These are phyloP conservation scores for Dioscorea cayenensis DNA, from an alignment of 116 monocot genomes.

Conservation along the genomic window DNA sequence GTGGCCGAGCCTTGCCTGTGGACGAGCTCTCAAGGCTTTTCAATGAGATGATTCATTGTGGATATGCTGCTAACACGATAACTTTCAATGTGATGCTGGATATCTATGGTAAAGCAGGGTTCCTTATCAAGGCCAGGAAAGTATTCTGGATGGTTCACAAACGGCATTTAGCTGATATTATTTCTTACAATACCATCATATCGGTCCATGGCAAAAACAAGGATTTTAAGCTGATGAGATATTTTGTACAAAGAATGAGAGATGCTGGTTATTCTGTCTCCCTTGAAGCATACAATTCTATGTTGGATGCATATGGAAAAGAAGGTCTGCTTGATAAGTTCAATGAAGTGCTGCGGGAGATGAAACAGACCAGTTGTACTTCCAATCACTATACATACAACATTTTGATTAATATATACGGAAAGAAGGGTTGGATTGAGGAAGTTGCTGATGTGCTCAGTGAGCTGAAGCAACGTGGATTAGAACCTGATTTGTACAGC, in stretches of 20 bases:
- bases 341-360: constrained; percentile 52
- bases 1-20: constrained; percentile 72
- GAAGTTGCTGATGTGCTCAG: constrained; percentile 61
- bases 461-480: constrained; percentile 52
- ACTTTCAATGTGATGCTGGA: constrained; percentile 84
- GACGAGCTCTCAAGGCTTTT: constrained; percentile 86
- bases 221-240: constrained; percentile 59
- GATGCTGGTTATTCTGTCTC: constrained; percentile 54
- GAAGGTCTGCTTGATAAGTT: constrained; percentile 61
- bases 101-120: constrained; percentile 71
- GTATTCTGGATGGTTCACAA: constrained; percentile 67
- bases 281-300: constrained; percentile 81
- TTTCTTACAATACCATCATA: constrained; percentile 89
- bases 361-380: constrained; percentile 53
- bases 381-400: constrained; percentile 95
- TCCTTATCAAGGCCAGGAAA: constrained; percentile 62
- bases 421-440: constrained; percentile 92
- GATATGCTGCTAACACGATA: constrained; percentile 48
- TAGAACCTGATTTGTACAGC: constrained; percentile 83
- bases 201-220: constrained; percentile 54
- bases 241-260: constrained; percentile 48
- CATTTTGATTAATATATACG: constrained; percentile 93
- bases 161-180: constrained; percentile 57
- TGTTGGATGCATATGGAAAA: constrained; percentile 91
- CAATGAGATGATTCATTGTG: constrained; percentile 64